Base-by-base conservation (phyloP, 106 monocot species). In the Acorus gramineus region DNA sequence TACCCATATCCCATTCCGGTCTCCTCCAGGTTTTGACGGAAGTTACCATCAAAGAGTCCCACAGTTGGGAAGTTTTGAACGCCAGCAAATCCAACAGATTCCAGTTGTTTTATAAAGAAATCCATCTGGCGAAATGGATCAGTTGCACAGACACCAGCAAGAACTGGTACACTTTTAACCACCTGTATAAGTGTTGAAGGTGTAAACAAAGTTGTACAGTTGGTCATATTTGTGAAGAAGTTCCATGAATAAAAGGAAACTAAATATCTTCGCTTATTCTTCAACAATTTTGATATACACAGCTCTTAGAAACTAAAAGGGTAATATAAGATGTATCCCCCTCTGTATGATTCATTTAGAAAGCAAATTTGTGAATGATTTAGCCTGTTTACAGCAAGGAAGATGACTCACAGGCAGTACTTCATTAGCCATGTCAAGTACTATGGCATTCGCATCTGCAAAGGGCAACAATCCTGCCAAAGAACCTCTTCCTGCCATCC, bases 381-480 rank as follows among this genome's bases (percentile, higher is more conserved):
- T 28, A 28, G 28, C 28, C 28, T 28, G 28, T 28, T 28, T 28
- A 28, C 28, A 28, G 28, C 28, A 28, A 28, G 28, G 28, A 2
- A 62, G 44, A 66, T 1, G 9, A 80, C 85, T 83, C 52, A 93
- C 93, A 5, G 95, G 95, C 42, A 95, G 69, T 3, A 95, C 82
- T 90, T 95, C 95, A 79, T 85, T 95, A 54, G 90, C 95, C 95
- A 95, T 90, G 55, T 95, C 95, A 66, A 95, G 81, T 57, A 95
- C 87, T 72, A 95, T 55, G 7, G 82, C 95, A 80, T 95, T 95
- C 66, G 95, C 95, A 95, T 90, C 95, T 12, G 95, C 90, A 77
- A 90, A 95, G 59, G 90, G 95, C 47, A 95, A 66, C 14, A 95
- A 74, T 13, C 95, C 95, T 8, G 95, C 95, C 74, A 95, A 72